Percentiles rank a stretch among this genome's conserved stretches.
Evolutionary conservation across 345 rosid species (phyloP).

Genomic region (Hypericum androsaemum): DNA sequence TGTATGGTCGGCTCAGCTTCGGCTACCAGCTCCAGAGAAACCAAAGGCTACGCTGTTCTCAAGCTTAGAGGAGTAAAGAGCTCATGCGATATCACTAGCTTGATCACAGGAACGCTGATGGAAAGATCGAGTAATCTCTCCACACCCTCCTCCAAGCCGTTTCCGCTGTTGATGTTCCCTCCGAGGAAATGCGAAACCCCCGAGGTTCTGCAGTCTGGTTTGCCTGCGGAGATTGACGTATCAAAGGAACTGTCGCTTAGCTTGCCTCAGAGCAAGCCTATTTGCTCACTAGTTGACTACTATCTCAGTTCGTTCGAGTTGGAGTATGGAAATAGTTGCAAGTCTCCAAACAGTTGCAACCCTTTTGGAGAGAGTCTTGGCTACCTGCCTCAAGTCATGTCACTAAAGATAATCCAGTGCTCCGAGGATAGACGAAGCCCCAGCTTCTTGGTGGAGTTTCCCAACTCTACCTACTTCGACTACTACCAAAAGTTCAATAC

Average conservation of each 20-base stretch:
- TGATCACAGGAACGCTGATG: background rate
- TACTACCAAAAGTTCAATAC: background rate
- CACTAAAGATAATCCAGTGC: background rate
- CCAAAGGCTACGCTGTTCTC: background rate
- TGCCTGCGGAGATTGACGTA: background rate
- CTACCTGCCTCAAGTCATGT: background rate
- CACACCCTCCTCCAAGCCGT: background rate
- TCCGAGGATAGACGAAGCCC: background rate
- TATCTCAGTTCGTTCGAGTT: background rate
- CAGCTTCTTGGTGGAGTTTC: background rate
- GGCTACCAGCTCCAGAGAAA: background rate
- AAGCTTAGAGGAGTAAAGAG: background rate
- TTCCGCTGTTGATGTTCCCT: background rate
- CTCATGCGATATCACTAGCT: background rate
- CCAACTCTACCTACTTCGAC: background rate
- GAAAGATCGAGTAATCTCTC: background rate
- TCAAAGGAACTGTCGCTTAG: background rate
- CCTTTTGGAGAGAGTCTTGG: background rate
- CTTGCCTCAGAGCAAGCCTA: background rate
- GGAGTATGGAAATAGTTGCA: background rate
- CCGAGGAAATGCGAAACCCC: background rate
- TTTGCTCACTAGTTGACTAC: background rate
- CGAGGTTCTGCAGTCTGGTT: background rate
- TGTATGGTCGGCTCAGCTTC: constrained; percentile 1
- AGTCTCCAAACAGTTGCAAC: background rate